Evolutionary conservation across 2,329 filamentous ascomycete genomes (phyloP).

Genomic region (Botrytis deweyae): DNA sequence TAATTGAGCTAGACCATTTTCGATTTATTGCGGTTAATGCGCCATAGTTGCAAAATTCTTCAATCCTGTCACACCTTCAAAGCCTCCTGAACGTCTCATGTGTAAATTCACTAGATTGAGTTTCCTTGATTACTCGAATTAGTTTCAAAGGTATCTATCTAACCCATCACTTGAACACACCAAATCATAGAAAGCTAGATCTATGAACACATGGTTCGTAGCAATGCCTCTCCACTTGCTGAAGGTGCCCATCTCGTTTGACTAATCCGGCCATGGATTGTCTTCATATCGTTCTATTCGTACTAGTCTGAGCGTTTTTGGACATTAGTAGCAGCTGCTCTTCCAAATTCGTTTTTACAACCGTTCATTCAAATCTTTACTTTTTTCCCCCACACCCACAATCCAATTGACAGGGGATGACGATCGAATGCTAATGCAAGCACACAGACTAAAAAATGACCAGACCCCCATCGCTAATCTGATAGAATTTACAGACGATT

Average conservation of each 20-base stretch:
- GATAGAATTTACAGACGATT: conserved; percentile 19
- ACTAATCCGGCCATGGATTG: background rate
- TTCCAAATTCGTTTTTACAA: conserved; percentile 24
- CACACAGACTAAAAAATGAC: conserved; percentile 31
- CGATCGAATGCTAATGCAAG: conserved; percentile 27
- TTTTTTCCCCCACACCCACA: background rate
- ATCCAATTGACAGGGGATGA: background rate
- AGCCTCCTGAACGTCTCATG: background rate
- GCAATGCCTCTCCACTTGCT: background rate
- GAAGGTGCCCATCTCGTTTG: background rate
- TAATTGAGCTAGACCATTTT: background rate
- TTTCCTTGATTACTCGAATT: background rate
- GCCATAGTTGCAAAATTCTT: background rate
- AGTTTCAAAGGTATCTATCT: background rate
- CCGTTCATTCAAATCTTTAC: conserved; percentile 8
- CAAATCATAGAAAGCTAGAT: background rate
- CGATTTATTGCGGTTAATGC: conserved; percentile 10
- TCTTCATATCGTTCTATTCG: background rate
- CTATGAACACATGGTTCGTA: conserved; percentile 2
- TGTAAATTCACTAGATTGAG: background rate
- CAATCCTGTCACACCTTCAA: background rate
- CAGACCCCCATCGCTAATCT: conserved; percentile 33
- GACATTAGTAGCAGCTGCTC: conserved; percentile 11
- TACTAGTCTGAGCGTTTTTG: conserved; percentile 4
- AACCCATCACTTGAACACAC: conserved; percentile 10